Conservation (phyloP, 2,329 filamentous ascomycete genomes). For the Macrophomina phaseolina region DNA sequence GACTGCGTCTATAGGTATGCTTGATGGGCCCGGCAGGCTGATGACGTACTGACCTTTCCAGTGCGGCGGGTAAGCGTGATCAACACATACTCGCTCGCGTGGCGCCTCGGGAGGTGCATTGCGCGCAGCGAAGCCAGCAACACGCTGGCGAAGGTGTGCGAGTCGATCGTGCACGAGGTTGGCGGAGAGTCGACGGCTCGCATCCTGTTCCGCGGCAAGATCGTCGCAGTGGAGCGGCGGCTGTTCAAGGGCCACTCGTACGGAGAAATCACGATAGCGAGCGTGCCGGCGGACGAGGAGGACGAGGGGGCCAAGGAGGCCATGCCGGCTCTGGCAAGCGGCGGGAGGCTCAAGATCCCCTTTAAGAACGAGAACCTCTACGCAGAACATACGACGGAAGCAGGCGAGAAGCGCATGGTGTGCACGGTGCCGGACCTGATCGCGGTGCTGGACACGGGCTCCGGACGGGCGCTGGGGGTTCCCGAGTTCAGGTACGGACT, state of each 20-base stretch:
- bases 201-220: conserved; percentile 69
- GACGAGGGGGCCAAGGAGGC: conserved; percentile 34
- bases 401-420: conserved; percentile 47
- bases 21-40: neutral
- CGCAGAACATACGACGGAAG: conserved; percentile 49
- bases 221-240: conserved; percentile 63
- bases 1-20: conserved; percentile 37
- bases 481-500: conserved; percentile 27
- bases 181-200: conserved; percentile 55
- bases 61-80: conserved; percentile 40
- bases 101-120: conserved; percentile 65
- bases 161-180: conserved; percentile 50
- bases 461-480: conserved; percentile 22
- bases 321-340: conserved; percentile 23
- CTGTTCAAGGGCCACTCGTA: conserved; percentile 65
- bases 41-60: conserved; percentile 26
- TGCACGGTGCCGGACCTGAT: conserved; percentile 50
- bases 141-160: conserved; percentile 43
- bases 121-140: conserved; percentile 57
- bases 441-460: conserved; percentile 26
- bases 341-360: conserved; percentile 65
- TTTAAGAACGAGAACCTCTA: conserved; percentile 78
- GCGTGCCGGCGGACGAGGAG: conserved; percentile 31
- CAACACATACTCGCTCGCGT: conserved; percentile 52
- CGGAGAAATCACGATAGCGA: conserved; percentile 62